Conservation (phyloP, 768 basidiomycete genomes). For the Agaricus subrufescens region DNA sequence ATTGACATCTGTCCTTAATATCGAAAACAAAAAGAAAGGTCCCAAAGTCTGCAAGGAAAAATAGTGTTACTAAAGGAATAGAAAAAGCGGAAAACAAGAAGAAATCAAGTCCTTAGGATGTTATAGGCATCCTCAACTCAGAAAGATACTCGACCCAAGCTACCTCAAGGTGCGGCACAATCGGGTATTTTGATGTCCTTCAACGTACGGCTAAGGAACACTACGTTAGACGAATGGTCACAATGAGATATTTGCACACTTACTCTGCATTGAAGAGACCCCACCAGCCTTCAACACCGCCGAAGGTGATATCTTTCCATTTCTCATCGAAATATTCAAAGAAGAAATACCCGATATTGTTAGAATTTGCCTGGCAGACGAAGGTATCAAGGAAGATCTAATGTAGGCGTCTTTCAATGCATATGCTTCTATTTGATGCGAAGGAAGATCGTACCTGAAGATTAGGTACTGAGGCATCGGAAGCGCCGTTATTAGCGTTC, state of each 20-base stretch:
- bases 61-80: background rate
- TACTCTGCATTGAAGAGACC: constrained; percentile 43
- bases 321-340: constrained; percentile 80
- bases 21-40: background rate
- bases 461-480: constrained; percentile 52
- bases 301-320: constrained; percentile 71
- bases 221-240: background rate
- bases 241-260: constrained; percentile 13
- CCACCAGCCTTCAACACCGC: constrained; percentile 73
- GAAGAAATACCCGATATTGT: constrained; percentile 81
- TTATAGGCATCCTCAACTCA: background rate
- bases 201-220: constrained; percentile 51
- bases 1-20: background rate
- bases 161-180: constrained; percentile 36
- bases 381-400: constrained; percentile 81
- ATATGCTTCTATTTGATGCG: background rate
- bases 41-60: background rate
- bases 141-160: background rate
- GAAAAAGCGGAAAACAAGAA: background rate
- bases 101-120: background rate
- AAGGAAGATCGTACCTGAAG: constrained; percentile 38
- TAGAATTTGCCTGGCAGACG: constrained; percentile 81
- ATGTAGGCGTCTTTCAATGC: background rate
- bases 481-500: constrained; percentile 63
- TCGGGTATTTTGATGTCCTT: constrained; percentile 64